Percentiles rank a stretch among this genome's conserved stretches.
These are phyloP conservation scores for Seiridium unicorne DNA, from an alignment of 2,329 filamentous ascomycete genomes.

Conservation along the genomic window DNA sequence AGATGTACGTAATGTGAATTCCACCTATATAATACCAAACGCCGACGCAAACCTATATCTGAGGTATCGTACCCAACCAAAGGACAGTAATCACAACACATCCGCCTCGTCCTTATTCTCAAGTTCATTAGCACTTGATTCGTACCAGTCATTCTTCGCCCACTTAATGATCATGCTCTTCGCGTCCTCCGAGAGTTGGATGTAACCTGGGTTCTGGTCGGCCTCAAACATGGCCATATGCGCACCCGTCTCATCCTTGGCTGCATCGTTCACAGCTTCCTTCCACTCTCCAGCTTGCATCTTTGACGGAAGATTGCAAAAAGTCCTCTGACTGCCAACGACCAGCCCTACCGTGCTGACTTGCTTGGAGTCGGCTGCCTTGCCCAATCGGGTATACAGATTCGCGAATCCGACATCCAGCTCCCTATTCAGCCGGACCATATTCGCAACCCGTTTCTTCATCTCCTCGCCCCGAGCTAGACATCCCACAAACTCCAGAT, in stretches of 20 bases:
- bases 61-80: slow-evolving; percentile 7
- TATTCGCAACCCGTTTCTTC: slow-evolving; percentile 65
- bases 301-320: slow-evolving; percentile 75
- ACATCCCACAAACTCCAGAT: slow-evolving; percentile 91
- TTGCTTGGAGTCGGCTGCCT: slow-evolving; percentile 57
- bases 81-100: neutral
- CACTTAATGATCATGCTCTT: slow-evolving; percentile 64
- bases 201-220: slow-evolving; percentile 70
- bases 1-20: neutral
- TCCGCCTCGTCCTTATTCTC: slow-evolving; percentile 18
- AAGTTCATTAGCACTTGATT: slow-evolving; percentile 39
- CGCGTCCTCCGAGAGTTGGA: slow-evolving; percentile 63
- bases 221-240: slow-evolving; percentile 81
- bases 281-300: slow-evolving; percentile 58
- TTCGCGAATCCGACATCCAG: slow-evolving; percentile 78
- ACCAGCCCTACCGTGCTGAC: slow-evolving; percentile 55
- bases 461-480: slow-evolving; percentile 82
- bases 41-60: neutral
- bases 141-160: slow-evolving; percentile 66
- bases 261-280: slow-evolving; percentile 74
- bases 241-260: slow-evolving; percentile 74
- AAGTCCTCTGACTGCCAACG: slow-evolving; percentile 73
- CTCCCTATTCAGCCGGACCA: slow-evolving; percentile 64
- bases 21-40: slow-evolving; percentile 1
- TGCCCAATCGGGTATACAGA: slow-evolving; percentile 81